These are phyloP conservation scores for Austroboletus novae-zelandiae DNA, from an alignment of 1,284 basidiomycete species.

Conservation along the genomic window DNA sequence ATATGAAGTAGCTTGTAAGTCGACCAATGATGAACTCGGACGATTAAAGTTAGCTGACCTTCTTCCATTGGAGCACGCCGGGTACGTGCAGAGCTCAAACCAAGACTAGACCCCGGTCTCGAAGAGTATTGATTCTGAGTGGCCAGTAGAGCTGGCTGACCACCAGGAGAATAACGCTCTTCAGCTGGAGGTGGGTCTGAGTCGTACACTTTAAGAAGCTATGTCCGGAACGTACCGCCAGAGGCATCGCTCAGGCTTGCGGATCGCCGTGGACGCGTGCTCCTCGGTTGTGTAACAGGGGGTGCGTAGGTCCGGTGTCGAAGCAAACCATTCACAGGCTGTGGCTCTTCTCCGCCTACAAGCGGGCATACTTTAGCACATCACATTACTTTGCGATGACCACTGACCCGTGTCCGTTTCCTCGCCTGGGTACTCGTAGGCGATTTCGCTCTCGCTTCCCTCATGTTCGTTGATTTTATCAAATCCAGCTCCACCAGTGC, in stretches of 20 bases:
- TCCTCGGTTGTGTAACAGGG: slow-evolving; percentile 17
- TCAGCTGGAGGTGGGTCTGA: slow-evolving; percentile 20
- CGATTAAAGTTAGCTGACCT: slow-evolving; percentile 29
- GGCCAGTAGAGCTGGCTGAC: slow-evolving; percentile 29
- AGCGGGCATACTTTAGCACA: slow-evolving; percentile 2
- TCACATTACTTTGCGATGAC: background rate
- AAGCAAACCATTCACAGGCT: slow-evolving; percentile 19
- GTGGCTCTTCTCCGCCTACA: slow-evolving; percentile 29
- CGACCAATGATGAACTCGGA: slow-evolving; percentile 2
- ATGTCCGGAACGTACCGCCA: slow-evolving; percentile 34
- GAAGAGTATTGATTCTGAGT: slow-evolving; percentile 37
- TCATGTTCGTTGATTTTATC: slow-evolving; percentile 37
- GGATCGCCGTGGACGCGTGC: slow-evolving; percentile 57
- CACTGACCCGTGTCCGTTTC: slow-evolving; percentile 35
- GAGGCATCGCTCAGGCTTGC: slow-evolving; percentile 66
- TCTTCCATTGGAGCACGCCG: slow-evolving; percentile 38
- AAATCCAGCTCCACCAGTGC: slow-evolving; percentile 23
- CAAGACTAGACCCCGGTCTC: slow-evolving; percentile 54
- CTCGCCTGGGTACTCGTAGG: slow-evolving; percentile 26
- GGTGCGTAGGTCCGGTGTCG: slow-evolving; percentile 30
- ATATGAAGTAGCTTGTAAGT: slow-evolving; percentile 10
- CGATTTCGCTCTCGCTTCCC: slow-evolving; percentile 30
- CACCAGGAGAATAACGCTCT: slow-evolving; percentile 30
- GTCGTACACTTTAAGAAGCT: slow-evolving; percentile 2
- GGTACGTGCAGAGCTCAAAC: slow-evolving; percentile 33